phyloP scores from a whole-genome alignment of 345 rosid species.

The Eucalyptus grandis region DNA sequence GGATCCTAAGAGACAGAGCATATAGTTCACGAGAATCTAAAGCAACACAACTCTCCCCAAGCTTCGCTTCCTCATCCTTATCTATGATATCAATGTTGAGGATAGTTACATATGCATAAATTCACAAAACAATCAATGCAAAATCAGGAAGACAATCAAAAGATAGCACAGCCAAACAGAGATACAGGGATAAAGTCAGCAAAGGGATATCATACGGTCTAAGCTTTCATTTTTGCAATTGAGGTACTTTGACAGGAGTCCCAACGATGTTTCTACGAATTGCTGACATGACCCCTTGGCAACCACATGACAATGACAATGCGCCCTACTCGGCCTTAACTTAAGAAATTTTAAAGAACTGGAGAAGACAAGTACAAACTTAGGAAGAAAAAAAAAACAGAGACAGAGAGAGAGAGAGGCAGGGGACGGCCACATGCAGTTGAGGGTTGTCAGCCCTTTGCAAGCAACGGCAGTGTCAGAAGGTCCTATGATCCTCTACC shows the following conservation, averaged over 20 bases:
- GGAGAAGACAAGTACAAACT: not conserved
- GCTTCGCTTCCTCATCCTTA: constrained; percentile 19
- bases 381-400: accelerated
- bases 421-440: not conserved
- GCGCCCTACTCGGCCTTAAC: not conserved
- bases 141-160: not conserved
- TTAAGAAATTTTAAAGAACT: not conserved
- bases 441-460: not conserved
- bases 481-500: not conserved
- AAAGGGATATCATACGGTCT: not conserved
- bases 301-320: not conserved
- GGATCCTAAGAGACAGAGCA: constrained; percentile 34
- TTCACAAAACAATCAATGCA: constrained; percentile 4
- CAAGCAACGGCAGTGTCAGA: not conserved
- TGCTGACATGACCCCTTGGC: not conserved
- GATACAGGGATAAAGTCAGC: not conserved
- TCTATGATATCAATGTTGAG: constrained; percentile 37
- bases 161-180: not conserved
- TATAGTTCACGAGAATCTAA: constrained; percentile 27
- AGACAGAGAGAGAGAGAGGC: not conserved
- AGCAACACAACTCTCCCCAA: constrained; percentile 22
- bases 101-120: constrained; percentile 2
- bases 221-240: not conserved
- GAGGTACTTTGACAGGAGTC: not conserved
- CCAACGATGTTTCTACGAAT: not conserved